These are phyloP conservation scores for Quercus wislizeni DNA, from an alignment of 306 rosid genomes.

Conservation along the genomic window DNA sequence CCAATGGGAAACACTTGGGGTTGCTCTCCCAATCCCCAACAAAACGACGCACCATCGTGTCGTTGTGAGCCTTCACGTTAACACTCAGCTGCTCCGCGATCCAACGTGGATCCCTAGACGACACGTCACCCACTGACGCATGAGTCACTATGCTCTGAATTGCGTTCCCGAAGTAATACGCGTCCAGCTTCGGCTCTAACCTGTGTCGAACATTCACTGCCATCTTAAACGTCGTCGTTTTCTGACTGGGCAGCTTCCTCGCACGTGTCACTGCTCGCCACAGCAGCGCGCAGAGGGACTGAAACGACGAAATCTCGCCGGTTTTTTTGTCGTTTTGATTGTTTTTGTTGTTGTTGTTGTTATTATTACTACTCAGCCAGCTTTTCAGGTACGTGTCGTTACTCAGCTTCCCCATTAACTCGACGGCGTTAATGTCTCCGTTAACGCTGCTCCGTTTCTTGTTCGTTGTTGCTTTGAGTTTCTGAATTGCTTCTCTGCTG, in stretches of 20 bases:
- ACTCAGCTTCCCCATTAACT: conserved; percentile 49
- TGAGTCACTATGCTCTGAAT: conserved; percentile 75
- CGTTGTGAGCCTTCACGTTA: conserved; percentile 64
- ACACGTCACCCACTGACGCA: conserved; percentile 54
- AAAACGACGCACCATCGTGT: conserved; percentile 42
- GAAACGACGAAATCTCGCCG: conserved; percentile 72
- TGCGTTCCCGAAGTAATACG: conserved; percentile 88
- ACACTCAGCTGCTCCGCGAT: conserved; percentile 72
- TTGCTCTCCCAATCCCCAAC: conserved; percentile 75
- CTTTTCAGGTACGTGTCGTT: conserved; percentile 36
- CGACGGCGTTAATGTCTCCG: conserved; percentile 23
- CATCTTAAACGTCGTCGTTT: conserved; percentile 81
- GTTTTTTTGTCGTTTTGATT: background rate
- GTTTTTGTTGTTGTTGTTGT: conserved; percentile 28
- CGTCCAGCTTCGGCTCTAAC: conserved; percentile 60
- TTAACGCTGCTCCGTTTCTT: conserved; percentile 6
- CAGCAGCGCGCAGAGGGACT: conserved; percentile 67
- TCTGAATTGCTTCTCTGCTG: conserved; percentile 61
- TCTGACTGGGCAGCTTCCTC: conserved; percentile 47
- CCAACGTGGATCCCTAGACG: conserved; percentile 56
- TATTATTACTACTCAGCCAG: background rate
- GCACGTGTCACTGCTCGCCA: conserved; percentile 88
- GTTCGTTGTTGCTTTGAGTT: conserved; percentile 53
- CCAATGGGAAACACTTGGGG: conserved; percentile 79
- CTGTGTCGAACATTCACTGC: conserved; percentile 81